Percentiles rank a stretch among this genome's conserved stretches.
phyloP scores from a whole-genome alignment of 2,329 filamentous ascomycete species.

The Fusarium agapanthi region DNA sequence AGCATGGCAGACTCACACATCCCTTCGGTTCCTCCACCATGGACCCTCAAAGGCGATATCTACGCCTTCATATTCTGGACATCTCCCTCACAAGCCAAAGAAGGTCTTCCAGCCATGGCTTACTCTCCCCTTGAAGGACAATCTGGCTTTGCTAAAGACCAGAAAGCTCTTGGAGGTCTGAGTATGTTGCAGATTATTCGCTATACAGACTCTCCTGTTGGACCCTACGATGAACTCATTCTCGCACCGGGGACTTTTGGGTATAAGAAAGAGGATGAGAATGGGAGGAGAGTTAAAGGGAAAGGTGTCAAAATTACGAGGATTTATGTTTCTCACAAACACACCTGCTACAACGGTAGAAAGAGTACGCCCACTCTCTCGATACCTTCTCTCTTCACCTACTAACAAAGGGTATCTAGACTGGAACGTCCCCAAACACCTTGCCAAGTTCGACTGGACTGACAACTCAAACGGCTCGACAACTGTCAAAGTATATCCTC shows the following conservation, averaged over 20 bases:
- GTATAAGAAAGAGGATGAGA: constrained; percentile 50
- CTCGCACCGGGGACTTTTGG: constrained; percentile 57
- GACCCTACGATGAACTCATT: constrained; percentile 63
- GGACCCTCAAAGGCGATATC: constrained; percentile 56
- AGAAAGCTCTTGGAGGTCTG: constrained; percentile 53
- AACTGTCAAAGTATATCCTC: constrained; percentile 56
- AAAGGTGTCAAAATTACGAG: constrained; percentile 56
- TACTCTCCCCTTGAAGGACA: constrained; percentile 58
- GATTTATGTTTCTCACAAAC: constrained; percentile 63
- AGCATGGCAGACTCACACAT: constrained; percentile 25
- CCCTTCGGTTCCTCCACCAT: constrained; percentile 47
- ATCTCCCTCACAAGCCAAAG: constrained; percentile 39
- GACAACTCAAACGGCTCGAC: constrained; percentile 48
- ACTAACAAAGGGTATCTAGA: constrained; percentile 45
- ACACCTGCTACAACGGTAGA: constrained; percentile 62
- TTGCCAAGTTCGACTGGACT: constrained; percentile 60
- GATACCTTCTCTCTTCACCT: background rate
- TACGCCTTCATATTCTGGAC: constrained; percentile 56
- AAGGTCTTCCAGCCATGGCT: constrained; percentile 48
- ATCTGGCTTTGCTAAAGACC: constrained; percentile 52
- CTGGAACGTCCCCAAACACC: constrained; percentile 66
- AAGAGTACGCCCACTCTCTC: constrained; percentile 49
- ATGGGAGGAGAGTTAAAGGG: constrained; percentile 44
- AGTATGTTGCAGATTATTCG: constrained; percentile 61
- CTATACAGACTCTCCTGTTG: constrained; percentile 60